A percentile compares a stretch with the other conserved stretches of the same genome.
phyloP scores from a whole-genome alignment of 192 early-diverging fungal species.

The Podila horticola region DNA sequence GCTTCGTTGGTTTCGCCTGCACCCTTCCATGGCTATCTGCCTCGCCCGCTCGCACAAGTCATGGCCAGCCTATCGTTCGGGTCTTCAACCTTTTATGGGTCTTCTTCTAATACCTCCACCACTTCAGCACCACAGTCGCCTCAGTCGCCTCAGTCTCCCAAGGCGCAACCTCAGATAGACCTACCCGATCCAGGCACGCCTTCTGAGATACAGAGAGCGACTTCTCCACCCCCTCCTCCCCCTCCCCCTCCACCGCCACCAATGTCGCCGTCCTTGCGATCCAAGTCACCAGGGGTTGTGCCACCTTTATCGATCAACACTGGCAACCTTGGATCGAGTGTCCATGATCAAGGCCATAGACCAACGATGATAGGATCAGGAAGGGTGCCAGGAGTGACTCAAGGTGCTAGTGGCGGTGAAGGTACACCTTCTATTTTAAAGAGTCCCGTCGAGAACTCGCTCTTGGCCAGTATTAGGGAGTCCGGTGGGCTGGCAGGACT shows the following conservation, averaged over 20 bases:
- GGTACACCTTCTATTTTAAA: constrained; percentile 1
- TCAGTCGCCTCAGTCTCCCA: constrained; percentile 1
- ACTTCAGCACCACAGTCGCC: constrained; percentile 8
- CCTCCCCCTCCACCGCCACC: constrained; percentile 31
- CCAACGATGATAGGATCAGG: background rate
- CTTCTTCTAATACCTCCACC: constrained; percentile 8
- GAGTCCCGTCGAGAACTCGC: constrained; percentile 25
- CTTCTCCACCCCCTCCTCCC: constrained; percentile 20
- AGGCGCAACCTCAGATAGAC: background rate
- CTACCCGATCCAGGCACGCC: background rate
- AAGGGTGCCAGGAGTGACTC: background rate
- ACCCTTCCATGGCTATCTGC: constrained; percentile 42
- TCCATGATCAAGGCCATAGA: background rate
- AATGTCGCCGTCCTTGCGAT: background rate
- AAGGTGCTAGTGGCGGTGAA: background rate
- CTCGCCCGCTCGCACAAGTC: constrained; percentile 26
- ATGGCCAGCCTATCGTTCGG: constrained; percentile 40
- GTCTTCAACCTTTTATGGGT: constrained; percentile 34
- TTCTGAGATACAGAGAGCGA: background rate
- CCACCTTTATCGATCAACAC: constrained; percentile 19
- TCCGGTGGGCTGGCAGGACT: constrained; percentile 41
- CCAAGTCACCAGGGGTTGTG: background rate
- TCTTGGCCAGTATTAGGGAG: constrained; percentile 45
- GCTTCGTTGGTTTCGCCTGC: constrained; percentile 26
- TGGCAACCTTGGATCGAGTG: background rate